Percentiles rank a stretch among this genome's conserved stretches.
phyloP scores from a whole-genome alignment of 768 basidiomycete species.

The Boletus pseudopeckii region DNA sequence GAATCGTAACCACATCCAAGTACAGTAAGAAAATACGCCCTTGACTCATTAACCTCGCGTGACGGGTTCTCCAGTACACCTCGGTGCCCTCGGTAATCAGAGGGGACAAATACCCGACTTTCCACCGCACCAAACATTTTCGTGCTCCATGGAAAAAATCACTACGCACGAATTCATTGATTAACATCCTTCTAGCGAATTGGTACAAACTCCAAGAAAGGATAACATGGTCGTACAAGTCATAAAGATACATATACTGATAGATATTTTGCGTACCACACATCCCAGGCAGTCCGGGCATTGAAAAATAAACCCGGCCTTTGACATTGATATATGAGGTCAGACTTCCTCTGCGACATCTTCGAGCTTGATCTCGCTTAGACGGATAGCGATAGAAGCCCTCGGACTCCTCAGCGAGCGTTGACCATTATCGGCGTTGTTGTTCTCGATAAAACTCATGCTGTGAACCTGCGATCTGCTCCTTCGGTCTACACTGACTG shows the following conservation, averaged over 20 bases:
- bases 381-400: neutral
- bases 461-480: neutral
- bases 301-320: neutral
- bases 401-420: neutral
- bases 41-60: too few species aligned
- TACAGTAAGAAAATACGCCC: too few species aligned
- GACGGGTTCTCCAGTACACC: too few species aligned
- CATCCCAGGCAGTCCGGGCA: neutral
- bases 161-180: too few species aligned
- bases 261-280: neutral
- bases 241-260: neutral
- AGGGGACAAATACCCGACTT: too few species aligned
- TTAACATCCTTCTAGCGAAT: too few species aligned
- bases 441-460: neutral
- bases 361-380: slow-evolving; percentile 8
- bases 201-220: neutral
- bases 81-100: too few species aligned
- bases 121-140: too few species aligned
- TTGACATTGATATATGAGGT: neutral
- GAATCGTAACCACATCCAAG: too few species aligned
- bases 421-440: neutral
- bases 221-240: neutral
- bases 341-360: neutral
- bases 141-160: too few species aligned
- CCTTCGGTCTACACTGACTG: neutral